Percentiles rank a stretch among this genome's conserved stretches.
These are phyloP conservation scores for Pseudoperonospora humuli DNA, from an alignment of 352 stramenopile species.

Conservation along the genomic window DNA sequence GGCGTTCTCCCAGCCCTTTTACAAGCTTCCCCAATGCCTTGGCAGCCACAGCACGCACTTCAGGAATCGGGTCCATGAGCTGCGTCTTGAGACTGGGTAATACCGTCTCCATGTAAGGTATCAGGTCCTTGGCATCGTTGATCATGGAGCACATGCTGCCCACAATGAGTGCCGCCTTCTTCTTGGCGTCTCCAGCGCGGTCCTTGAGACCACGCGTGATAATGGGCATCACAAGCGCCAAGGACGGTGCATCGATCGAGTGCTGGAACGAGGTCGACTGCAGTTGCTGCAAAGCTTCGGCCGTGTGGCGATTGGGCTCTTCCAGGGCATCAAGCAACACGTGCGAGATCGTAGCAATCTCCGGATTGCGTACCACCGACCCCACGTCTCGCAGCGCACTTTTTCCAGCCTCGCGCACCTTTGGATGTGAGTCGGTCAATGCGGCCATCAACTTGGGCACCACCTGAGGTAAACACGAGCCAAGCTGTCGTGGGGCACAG, in stretches of 20 bases:
- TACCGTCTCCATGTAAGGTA: conserved; percentile 97
- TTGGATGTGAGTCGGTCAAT: conserved; percentile 97
- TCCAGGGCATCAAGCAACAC: conserved; percentile 94
- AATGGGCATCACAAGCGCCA: conserved; percentile 99
- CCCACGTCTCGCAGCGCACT: conserved; percentile 95
- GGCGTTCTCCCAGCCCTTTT: conserved; percentile 92
- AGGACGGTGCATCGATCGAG: conserved; percentile 98
- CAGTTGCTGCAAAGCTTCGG: conserved; percentile 93
- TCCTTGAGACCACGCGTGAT: conserved; percentile 97
- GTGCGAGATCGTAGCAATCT: conserved; percentile 94
- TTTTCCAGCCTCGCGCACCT: conserved; percentile 95
- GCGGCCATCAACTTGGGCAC: conserved; percentile 97
- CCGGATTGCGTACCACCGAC: conserved; percentile 98
- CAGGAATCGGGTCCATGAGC: conserved; percentile 90
- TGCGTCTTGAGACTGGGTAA: conserved; percentile 93
- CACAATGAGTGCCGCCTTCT: conserved; percentile 97
- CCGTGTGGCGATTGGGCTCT: conserved; percentile 89
- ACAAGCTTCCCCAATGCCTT: conserved; percentile 94
- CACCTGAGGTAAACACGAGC: conserved; percentile 96
- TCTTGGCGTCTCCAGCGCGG: conserved; percentile 94
- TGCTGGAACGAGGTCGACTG: conserved; percentile 98
- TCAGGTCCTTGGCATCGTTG: conserved; percentile 94
- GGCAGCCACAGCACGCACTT: conserved; percentile 91
- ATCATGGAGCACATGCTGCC: conserved; percentile 99
- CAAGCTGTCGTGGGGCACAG: conserved; percentile 98